Base-by-base conservation (phyloP, 805 yeast species). In the Yarrowia deformans region DNA sequence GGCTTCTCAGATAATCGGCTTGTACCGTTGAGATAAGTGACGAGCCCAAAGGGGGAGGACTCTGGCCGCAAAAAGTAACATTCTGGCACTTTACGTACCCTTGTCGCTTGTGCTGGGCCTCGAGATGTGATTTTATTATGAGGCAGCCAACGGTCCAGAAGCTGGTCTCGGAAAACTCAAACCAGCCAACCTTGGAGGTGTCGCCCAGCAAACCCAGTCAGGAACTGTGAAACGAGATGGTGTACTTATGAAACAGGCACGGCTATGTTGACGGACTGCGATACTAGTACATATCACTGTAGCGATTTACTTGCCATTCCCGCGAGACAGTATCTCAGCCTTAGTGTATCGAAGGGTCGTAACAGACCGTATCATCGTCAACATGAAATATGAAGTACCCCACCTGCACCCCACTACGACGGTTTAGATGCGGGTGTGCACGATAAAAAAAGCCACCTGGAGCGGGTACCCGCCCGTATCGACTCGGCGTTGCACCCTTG, bases 201-300 rank as follows among this genome's bases (percentile, higher is more conserved):
- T 45, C 32, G 18, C 7, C 48, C 23, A 18, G 48, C 9, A 23
- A 43, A 46, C 50, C 32, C 32, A 13, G 32, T 46, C 32, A 9
- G 32, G 18, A 40, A 23, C 34, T 19, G 12, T 45, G 48, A 46
- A 46, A 46, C 50, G 32, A 19, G n/a, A 12, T 23, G 34, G 6
- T 8, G n/a, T 4, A 19, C 32, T 46, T 12, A 23, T 46, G 50
- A 46, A 46, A 46, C 50, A 46, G 48, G 48, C 48, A 45, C 48
- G 12, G 39, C 2, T 14, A 40, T 14, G 23, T 9, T 23, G 29
- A 4, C 29, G 4, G 10, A 6, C 10, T 34, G 6, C 37, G 10
- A 9, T 34, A 34, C 37, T 23, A 34, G 37, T 34, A 8, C 5
- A 34, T 8, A 34, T 6, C 35, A 34, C 35, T 34, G 35, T 34